These are phyloP conservation scores for Yamadazyma tumulicola DNA, from an alignment of 805 yeast genomes.

Conservation along the genomic window DNA sequence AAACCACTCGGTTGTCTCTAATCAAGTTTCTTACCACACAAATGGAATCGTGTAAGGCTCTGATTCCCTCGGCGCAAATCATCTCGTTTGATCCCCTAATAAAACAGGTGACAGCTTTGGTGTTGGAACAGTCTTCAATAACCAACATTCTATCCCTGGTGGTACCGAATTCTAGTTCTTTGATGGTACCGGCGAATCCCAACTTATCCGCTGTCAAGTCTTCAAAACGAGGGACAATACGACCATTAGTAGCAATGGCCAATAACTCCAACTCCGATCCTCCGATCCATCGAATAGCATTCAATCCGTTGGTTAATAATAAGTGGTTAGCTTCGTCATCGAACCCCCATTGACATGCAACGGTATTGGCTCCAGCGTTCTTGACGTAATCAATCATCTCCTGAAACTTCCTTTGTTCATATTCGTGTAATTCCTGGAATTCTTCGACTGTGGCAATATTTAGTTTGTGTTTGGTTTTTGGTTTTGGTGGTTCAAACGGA, in stretches of 20 bases:
- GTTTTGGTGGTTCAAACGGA: conserved; percentile 99
- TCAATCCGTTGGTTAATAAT: conserved; percentile 79
- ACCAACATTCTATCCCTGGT: conserved; percentile 95
- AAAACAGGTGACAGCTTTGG: conserved; percentile 88
- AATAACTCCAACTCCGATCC: conserved; percentile 93
- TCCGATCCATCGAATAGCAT: conserved; percentile 99
- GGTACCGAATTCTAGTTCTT: conserved; percentile 92
- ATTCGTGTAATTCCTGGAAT: conserved; percentile 82
- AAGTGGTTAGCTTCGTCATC: conserved; percentile 98
- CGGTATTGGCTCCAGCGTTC: conserved; percentile 89
- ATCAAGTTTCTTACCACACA: conserved; percentile 97
- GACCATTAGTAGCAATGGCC: conserved; percentile 96
- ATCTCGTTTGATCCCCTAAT: conserved; percentile 95
- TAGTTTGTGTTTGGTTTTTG: conserved; percentile 96
- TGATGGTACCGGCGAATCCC: conserved; percentile 82
- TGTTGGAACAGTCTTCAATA: conserved; percentile 82
- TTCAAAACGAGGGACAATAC: conserved; percentile 96
- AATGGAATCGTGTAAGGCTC: conserved; percentile 94
- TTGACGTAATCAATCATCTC: conserved; percentile 89
- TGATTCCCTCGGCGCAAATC: conserved; percentile 95
- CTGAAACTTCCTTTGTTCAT: conserved; percentile 85
- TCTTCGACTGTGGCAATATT: conserved; percentile 94
- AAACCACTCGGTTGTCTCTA: conserved; percentile 89
- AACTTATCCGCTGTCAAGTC: conserved; percentile 78
- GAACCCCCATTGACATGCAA: conserved; percentile 99